These are phyloP conservation scores for Suillus decipiens DNA, from an alignment of 768 basidiomycete species.

Conservation along the genomic window DNA sequence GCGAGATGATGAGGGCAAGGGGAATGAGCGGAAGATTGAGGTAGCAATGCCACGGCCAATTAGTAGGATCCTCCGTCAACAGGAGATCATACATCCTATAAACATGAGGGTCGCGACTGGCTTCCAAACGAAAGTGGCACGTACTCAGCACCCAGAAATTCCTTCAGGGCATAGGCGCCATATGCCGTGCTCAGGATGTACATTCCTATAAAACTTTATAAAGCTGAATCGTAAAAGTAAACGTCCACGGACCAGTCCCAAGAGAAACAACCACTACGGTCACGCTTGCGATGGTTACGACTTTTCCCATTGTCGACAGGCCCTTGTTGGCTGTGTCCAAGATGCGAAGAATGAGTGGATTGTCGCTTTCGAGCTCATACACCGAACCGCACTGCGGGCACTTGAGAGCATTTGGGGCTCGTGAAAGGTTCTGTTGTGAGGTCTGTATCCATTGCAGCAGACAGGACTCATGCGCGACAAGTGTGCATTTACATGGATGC, in stretches of 20 bases:
- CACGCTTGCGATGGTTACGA: conserved; percentile 51
- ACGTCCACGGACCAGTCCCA: conserved; percentile 56
- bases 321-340: conserved; percentile 52
- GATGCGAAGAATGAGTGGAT: conserved; percentile 51
- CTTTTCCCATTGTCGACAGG: conserved; percentile 51
- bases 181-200: conserved; percentile 61
- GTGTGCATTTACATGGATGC: conserved; percentile 79
- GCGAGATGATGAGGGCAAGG: conserved; percentile 63
- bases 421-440: conserved; percentile 58
- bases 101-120: background rate
- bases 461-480: conserved; percentile 79
- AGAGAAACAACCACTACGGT: conserved; percentile 55
- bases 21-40: conserved; percentile 76
- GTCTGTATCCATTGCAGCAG: conserved; percentile 79
- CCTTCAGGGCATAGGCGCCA: conserved; percentile 68
- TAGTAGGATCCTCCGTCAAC: conserved; percentile 64
- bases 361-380: conserved; percentile 69
- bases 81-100: conserved; percentile 62
- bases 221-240: conserved; percentile 30
- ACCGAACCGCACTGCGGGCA: conserved; percentile 74
- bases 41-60: conserved; percentile 79
- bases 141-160: conserved; percentile 71
- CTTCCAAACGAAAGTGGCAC: conserved; percentile 18
- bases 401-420: conserved; percentile 63
- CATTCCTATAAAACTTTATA: conserved; percentile 36